Evolutionary conservation across 495 filamentous ascomycete species (phyloP), one percentile per base, ranked within the genome.

Genomic region (Friedmanniomyces endolithicus): DNA sequence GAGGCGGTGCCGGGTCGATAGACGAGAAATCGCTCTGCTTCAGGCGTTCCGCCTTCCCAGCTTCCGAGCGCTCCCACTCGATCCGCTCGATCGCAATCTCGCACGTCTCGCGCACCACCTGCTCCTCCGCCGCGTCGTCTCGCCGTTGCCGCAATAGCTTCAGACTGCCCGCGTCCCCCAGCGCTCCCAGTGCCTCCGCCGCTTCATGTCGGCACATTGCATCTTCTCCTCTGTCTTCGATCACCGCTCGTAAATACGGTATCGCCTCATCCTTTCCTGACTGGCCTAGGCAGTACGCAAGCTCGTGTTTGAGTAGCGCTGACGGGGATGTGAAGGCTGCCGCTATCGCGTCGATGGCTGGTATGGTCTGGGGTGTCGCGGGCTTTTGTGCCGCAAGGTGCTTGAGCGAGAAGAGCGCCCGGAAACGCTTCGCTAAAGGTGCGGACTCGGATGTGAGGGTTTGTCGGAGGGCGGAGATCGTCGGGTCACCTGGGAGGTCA

Each of bases 261-360:
- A 87, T 77, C 6, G 90, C 83, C 20, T 84, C 81, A 16, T 71
- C 63, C 64, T 95, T 86, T 40, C 78, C 78, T 16, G 87, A 87
- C 70, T 99, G 92, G 25, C 92, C 92, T 0, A 99, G 80, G 67
- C 92, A 99, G 71, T 99, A 99, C 34, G 94, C 94, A 33, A 97
- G 75, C 68, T 97, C 92, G 67, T 98, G 92, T 70, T 96, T 92
- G 52, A 95, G 76, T 0, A 94, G 75, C 6, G 83, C 89, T 6
- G 92, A 97, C 0, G 80, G 81, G 1, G 90, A 95, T 1, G 76
- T 59, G 59, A 97, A 90, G 2, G 76, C 92, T 2, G 90, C 87
- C 4, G 90, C 88, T 60, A 99, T 97, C 14, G 94, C 90, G 39
- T 94, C 77, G 61, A 98, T 94, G 14, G 92, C 87, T 7, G 58